phyloP scores from a whole-genome alignment of 495 filamentous ascomycete genomes.

The Glutinoglossum americanum region DNA sequence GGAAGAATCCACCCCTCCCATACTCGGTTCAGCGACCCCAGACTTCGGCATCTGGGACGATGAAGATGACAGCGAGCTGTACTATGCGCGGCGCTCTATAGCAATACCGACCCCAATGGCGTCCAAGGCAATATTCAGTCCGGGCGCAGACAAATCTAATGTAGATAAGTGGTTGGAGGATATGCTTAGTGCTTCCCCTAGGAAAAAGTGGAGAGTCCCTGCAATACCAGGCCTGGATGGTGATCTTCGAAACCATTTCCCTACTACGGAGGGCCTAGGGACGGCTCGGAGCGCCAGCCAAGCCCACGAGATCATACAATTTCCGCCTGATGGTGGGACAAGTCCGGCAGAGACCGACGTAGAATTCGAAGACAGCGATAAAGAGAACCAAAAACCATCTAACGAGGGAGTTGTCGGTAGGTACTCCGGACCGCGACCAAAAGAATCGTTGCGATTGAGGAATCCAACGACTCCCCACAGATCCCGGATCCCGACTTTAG shows the following conservation, averaged over 20 bases:
- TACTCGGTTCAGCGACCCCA: not conserved
- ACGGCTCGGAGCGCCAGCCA: not conserved
- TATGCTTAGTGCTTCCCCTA: not conserved
- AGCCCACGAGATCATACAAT: not conserved
- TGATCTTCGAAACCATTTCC: not conserved
- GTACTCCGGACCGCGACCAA: not conserved
- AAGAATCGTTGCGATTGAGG: not conserved
- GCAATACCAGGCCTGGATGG: not conserved
- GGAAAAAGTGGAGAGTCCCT: not conserved
- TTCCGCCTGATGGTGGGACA: not conserved
- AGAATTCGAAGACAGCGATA: not conserved
- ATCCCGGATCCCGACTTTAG: not conserved
- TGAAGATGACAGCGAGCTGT: not conserved
- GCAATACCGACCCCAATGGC: not conserved
- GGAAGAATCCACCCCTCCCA: not conserved
- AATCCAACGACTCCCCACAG: not conserved
- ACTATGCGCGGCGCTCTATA: not conserved
- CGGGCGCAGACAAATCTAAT: not conserved
- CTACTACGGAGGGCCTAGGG: not conserved
- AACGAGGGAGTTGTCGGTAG: not conserved
- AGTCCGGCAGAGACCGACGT: not conserved
- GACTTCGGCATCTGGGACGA: not conserved
- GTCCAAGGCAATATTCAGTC: not conserved
- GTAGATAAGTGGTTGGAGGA: not conserved
- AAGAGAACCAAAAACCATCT: not conserved